These are phyloP conservation scores for Apiotrichum gamsii DNA, from an alignment of 1,284 basidiomycete species.

Conservation along the genomic window DNA sequence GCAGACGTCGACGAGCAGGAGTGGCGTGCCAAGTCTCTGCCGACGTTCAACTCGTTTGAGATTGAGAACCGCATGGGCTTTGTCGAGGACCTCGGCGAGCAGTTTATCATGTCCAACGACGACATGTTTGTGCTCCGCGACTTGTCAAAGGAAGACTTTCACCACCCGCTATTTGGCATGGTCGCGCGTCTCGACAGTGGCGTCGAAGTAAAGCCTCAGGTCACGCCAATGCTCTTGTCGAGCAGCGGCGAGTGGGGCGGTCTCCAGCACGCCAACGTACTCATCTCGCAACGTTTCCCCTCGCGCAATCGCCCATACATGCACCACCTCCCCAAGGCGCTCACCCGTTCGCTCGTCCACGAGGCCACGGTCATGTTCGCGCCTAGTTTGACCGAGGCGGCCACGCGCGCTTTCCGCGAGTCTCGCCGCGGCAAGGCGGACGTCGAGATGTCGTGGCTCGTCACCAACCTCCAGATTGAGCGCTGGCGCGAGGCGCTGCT, in stretches of 20 bases:
- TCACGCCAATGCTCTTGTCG: slow-evolving; percentile 19
- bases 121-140: slow-evolving; percentile 39
- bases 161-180: slow-evolving; percentile 34
- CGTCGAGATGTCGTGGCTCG: slow-evolving; percentile 37
- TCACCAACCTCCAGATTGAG: slow-evolving; percentile 33
- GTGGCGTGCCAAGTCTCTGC: slow-evolving; percentile 29
- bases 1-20: slow-evolving; percentile 19
- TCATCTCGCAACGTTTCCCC: slow-evolving; percentile 33
- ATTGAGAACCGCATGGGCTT: slow-evolving; percentile 35
- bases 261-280: slow-evolving; percentile 28
- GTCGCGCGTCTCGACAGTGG: slow-evolving; percentile 31
- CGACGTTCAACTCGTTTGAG: slow-evolving; percentile 39
- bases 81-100: slow-evolving; percentile 30
- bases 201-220: slow-evolving; percentile 21
- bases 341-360: slow-evolving; percentile 24
- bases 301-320: slow-evolving; percentile 26
- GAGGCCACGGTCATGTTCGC: slow-evolving; percentile 39
- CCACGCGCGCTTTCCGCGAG: slow-evolving; percentile 34
- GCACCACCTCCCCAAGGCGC: slow-evolving; percentile 37
- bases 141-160: slow-evolving; percentile 28
- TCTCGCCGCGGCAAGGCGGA: slow-evolving; percentile 30
- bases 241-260: slow-evolving; percentile 41
- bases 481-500: slow-evolving; percentile 42
- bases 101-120: slow-evolving; percentile 39
- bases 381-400: slow-evolving; percentile 19